Base-by-base conservation (phyloP, 1,284 basidiomycete species). In the Heterobasidion occidentale region DNA sequence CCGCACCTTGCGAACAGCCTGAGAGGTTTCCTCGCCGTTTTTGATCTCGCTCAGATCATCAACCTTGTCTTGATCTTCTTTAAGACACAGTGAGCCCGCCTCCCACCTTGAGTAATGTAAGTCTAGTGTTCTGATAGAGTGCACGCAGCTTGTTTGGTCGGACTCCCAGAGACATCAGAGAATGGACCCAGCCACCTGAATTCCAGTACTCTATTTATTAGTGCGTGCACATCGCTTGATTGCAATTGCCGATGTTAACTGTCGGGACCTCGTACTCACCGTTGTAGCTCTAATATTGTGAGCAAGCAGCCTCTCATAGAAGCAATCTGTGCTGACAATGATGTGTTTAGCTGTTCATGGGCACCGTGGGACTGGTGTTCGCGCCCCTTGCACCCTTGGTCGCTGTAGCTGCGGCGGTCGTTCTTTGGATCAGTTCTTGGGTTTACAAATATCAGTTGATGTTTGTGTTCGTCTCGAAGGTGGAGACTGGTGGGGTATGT, bases 21-120 rank as follows among this genome's bases (percentile, higher is more conserved):
- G 38, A 91, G 95, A 66, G 95, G 94, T 35, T 97, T 97, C 79
- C 79, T 98, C 49, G 87, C 87, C 27, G 74, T 98, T 57, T 98
- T 98, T 66, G 97, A 99, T 69, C 77, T 99, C 46, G 95, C 96
- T 6, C 97, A 99, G 71, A 84, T 98, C 55, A 72, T 98, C 72
- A 96, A 97, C 67, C 78, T 99, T 36, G 66, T 94, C 12, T 84
- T 90, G 75, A 83, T 94, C 19, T 94, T 87, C 38, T 76, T 98
- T 72, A 90, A 91, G 71, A 94, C 90, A 3, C 74, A 79, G 78
- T 81, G 63, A 57, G 76, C 64, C 61, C 0, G 48, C 36, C 38
- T 51, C 33, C 27, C 27, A 34, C 19, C n/a, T 27, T 35, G 36
- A 42, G 38, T 42, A 1, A 4, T 27, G 27, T 27, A 27, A 27